phyloP scores from a whole-genome alignment of 805 yeast species.

The Metschnikowia sp. region DNA sequence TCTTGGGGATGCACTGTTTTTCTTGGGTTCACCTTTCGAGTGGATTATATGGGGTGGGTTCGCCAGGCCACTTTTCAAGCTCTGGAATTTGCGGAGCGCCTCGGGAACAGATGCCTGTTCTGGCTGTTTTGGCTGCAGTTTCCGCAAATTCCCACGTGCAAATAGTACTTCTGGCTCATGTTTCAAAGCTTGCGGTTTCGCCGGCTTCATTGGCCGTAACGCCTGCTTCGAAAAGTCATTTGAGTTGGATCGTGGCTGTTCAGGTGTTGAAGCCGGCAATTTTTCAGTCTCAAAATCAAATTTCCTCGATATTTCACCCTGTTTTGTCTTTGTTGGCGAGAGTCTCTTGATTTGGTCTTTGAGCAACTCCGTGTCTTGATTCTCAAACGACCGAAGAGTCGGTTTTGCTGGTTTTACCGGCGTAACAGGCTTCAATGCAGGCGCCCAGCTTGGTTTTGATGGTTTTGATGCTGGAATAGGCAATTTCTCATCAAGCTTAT shows the following conservation, averaged over 20 bases:
- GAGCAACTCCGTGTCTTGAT: slow-evolving; percentile 8
- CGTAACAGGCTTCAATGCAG: slow-evolving; percentile 3
- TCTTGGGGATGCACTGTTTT: too few species aligned
- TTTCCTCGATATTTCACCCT: not conserved
- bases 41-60: not conserved
- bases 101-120: slow-evolving; percentile 20
- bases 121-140: slow-evolving; percentile 5
- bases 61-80: slow-evolving; percentile 5
- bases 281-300: not conserved
- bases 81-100: slow-evolving; percentile 20
- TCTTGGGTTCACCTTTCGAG: not conserved
- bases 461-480: not conserved
- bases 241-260: slow-evolving; percentile 1
- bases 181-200: slow-evolving; percentile 6
- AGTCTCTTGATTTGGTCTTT: slow-evolving; percentile 5
- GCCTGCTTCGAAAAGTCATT: too few species aligned
- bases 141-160: slow-evolving; percentile 9
- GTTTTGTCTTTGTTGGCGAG: slow-evolving; percentile 11
- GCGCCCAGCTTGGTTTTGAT: not conserved
- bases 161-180: slow-evolving; percentile 8
- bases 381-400: slow-evolving; percentile 2
- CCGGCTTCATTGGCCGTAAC: slow-evolving; percentile 16
- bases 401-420: slow-evolving; percentile 21
- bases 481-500: not conserved
- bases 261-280: not conserved